These are phyloP conservation scores for Polytrichum formosum DNA, from an alignment of 225 moss, liverwort and hornwort species.

Conservation along the genomic window DNA sequence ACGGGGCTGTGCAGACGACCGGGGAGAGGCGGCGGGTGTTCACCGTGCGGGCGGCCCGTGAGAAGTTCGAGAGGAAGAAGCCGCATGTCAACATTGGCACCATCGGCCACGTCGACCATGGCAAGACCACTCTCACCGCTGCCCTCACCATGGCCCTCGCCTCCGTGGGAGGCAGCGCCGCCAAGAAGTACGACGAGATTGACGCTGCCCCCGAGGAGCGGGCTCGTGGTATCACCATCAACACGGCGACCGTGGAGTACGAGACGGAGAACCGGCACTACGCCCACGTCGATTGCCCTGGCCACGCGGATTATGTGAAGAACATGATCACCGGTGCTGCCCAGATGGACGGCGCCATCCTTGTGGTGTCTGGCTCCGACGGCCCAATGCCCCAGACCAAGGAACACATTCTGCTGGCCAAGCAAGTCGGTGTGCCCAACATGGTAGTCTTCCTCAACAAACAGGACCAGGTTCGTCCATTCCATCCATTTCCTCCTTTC, in stretches of 20 bases:
- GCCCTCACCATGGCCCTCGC: constrained; percentile 19
- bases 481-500: constrained; percentile 29
- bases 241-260: constrained; percentile 60
- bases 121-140: constrained; percentile 16
- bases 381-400: constrained; percentile 79
- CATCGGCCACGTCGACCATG: constrained; percentile 18
- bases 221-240: constrained; percentile 65
- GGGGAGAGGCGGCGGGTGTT: too few species aligned
- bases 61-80: constrained; percentile 14
- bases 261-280: constrained; percentile 62
- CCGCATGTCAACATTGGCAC: constrained; percentile 20
- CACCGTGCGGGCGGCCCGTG: constrained; percentile 9
- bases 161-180: constrained; percentile 5
- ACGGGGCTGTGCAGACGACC: too few species aligned
- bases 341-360: constrained; percentile 70
- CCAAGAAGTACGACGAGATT: constrained; percentile 42
- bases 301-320: constrained; percentile 72
- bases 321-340: constrained; percentile 81
- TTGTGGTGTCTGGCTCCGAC: constrained; percentile 61
- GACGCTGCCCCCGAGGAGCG: constrained; percentile 64
- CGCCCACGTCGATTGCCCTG: constrained; percentile 70
- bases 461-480: constrained; percentile 9
- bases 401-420: constrained; percentile 65
- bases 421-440: constrained; percentile 36
- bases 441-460: constrained; percentile 15